These are phyloP conservation scores for Diutina mesorugosa DNA, from an alignment of 1,139 yeast species.

Conservation along the genomic window DNA sequence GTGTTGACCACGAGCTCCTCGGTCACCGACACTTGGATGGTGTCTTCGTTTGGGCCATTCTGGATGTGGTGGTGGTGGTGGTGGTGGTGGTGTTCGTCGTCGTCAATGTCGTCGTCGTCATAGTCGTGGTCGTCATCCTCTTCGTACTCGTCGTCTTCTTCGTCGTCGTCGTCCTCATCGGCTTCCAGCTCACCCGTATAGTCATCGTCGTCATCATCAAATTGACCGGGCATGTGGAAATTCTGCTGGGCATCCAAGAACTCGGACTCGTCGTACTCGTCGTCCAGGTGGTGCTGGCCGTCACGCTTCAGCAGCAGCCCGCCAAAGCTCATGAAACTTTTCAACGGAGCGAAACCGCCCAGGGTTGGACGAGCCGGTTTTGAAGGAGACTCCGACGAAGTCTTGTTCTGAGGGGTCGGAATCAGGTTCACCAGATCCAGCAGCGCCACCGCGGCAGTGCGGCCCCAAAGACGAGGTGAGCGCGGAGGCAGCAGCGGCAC, in stretches of 20 bases:
- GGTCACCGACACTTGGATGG: not conserved
- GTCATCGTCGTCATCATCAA: not conserved
- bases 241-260: constrained; percentile 2
- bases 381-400: constrained; percentile 2
- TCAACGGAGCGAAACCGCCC: constrained; percentile 29
- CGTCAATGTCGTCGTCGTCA: constrained; percentile 8
- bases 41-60: not conserved
- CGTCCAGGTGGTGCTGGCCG: constrained; percentile 6
- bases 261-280: constrained; percentile 5
- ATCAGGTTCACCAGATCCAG: constrained; percentile 7
- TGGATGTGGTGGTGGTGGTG: not conserved
- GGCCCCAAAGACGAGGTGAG: constrained; percentile 4
- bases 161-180: constrained; percentile 5
- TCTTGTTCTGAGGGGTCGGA: constrained; percentile 1
- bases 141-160: constrained; percentile 7
- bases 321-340: constrained; percentile 29
- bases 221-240: not conserved
- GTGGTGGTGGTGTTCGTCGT: constrained; percentile 4
- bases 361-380: constrained; percentile 20
- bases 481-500: constrained; percentile 3
- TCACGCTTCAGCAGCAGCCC: constrained; percentile 6
- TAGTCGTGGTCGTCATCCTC: constrained; percentile 5
- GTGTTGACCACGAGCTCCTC: too few species aligned
- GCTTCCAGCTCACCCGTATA: not conserved
- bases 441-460: constrained; percentile 3